Conservation (phyloP, 805 yeast species). For the Candida wancherniae region DNA sequence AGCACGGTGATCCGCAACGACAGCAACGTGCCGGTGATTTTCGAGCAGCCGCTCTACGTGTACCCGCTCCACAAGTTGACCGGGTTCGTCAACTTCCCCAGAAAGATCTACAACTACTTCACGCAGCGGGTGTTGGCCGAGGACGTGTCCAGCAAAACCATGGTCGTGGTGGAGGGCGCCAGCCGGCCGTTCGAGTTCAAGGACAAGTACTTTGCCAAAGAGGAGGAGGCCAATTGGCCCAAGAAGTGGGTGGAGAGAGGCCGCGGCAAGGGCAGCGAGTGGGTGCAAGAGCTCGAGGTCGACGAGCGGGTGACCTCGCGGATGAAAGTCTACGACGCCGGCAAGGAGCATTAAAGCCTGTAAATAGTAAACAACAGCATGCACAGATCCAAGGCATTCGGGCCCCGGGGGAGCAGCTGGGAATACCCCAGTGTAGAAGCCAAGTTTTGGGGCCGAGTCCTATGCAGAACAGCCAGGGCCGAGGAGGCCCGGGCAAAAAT, state of each 20-base stretch:
- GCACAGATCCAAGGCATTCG: too few relatives aligned
- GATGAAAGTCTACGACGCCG: constrained; percentile 44
- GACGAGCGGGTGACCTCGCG: constrained; percentile 62
- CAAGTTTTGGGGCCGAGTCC: too few relatives aligned
- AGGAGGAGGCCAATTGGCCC: constrained; percentile 20
- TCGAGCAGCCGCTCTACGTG: constrained; percentile 74
- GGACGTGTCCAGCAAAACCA: constrained; percentile 51
- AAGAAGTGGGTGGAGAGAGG: constrained; percentile 75
- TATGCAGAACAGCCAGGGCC: too few relatives aligned
- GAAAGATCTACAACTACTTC: constrained; percentile 73
- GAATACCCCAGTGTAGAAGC: too few relatives aligned
- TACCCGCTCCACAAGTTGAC: constrained; percentile 71
- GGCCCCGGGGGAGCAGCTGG: too few relatives aligned
- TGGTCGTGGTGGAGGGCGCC: constrained; percentile 48
- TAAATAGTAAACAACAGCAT: too few relatives aligned
- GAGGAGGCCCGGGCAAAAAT: too few relatives aligned
- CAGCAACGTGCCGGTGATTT: constrained; percentile 50
- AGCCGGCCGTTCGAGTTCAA: constrained; percentile 49
- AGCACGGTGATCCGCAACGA: constrained; percentile 23
- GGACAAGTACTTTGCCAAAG: constrained; percentile 30
- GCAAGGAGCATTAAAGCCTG: too few relatives aligned
- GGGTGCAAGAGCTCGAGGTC: constrained; percentile 71
- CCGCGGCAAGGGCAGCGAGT: constrained; percentile 70
- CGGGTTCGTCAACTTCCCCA: constrained; percentile 76
- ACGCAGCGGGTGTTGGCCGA: constrained; percentile 69